These are phyloP conservation scores for Ustilago loliicola DNA, from an alignment of 1,284 basidiomycete genomes.

Conservation along the genomic window DNA sequence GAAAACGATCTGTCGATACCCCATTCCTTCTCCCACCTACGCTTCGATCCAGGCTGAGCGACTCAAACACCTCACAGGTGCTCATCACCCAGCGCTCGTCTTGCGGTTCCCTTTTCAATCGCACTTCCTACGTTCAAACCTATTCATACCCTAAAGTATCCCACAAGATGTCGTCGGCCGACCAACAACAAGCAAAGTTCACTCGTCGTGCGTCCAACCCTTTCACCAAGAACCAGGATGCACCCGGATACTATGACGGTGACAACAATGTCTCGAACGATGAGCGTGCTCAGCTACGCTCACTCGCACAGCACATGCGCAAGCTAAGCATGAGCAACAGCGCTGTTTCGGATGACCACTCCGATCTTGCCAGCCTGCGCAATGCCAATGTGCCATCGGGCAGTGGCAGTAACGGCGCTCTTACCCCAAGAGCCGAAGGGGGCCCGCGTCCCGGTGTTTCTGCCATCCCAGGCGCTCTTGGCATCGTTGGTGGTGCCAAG, in stretches of 20 bases:
- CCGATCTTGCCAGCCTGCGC: conserved; percentile 25
- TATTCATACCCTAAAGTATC: not conserved
- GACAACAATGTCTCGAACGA: conserved; percentile 21
- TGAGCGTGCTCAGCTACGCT: conserved; percentile 39
- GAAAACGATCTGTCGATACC: not conserved
- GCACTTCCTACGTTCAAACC: not conserved
- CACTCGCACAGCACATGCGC: conserved; percentile 53
- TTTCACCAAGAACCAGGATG: conserved; percentile 53
- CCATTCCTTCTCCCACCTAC: not conserved
- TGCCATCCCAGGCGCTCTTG: conserved; percentile 17
- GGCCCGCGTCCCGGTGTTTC: conserved; percentile 19
- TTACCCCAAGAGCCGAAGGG: conserved; percentile 35
- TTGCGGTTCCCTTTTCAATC: not conserved
- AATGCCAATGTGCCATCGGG: conserved; percentile 13
- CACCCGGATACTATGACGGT: conserved; percentile 45
- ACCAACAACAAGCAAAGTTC: conserved; percentile 6
- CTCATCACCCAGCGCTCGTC: not conserved
- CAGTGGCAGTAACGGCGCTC: conserved; percentile 37
- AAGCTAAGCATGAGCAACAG: conserved; percentile 51
- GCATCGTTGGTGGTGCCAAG: conserved; percentile 29
- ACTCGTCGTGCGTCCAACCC: conserved; percentile 43
- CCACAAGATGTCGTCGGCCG: conserved; percentile 17
- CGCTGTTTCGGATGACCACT: conserved; percentile 32
- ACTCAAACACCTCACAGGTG: not conserved
- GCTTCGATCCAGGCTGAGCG: not conserved